phyloP scores from a whole-genome alignment of 1,284 basidiomycete genomes.

The Tilletia caries region DNA sequence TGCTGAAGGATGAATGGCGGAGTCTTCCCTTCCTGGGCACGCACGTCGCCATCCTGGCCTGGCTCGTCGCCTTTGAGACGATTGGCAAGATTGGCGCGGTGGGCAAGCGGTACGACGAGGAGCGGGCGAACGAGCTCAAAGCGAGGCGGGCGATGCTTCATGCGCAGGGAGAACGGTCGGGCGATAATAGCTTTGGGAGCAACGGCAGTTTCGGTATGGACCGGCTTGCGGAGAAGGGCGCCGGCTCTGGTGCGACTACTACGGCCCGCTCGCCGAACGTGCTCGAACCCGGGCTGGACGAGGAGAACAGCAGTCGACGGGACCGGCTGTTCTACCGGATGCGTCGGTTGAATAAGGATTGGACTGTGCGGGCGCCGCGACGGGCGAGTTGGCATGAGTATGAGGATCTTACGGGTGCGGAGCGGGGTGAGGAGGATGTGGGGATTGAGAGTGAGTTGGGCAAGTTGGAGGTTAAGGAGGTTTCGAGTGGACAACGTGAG shows the following conservation, averaged over 20 bases:
- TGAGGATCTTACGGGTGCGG: constrained; percentile 45
- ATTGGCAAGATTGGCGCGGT: constrained; percentile 48
- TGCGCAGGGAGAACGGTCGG: neutral
- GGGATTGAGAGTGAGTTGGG: constrained; percentile 50
- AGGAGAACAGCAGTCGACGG: neutral
- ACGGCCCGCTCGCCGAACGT: neutral
- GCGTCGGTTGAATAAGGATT: constrained; percentile 20
- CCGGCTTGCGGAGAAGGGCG: neutral
- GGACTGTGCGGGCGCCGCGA: constrained; percentile 13
- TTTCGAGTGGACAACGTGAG: constrained; percentile 34
- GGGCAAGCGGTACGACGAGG: constrained; percentile 34
- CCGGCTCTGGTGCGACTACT: neutral
- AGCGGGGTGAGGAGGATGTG: constrained; percentile 50
- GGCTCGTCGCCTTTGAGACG: constrained; percentile 44
- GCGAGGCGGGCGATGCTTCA: neutral
- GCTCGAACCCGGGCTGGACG: neutral
- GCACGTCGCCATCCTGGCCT: constrained; percentile 27
- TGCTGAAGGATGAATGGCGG: constrained; percentile 30
- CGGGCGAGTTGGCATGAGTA: constrained; percentile 44
- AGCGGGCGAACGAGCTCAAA: constrained; percentile 22
- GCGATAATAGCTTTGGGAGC: neutral
- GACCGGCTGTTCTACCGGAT: constrained; percentile 14
- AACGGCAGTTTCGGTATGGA: neutral
- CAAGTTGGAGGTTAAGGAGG: constrained; percentile 41
- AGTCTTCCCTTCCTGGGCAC: constrained; percentile 32